These are phyloP conservation scores for Magnolia kwangsiensis DNA, from an alignment of 164 flowering plant genomes.

Conservation along the genomic window DNA sequence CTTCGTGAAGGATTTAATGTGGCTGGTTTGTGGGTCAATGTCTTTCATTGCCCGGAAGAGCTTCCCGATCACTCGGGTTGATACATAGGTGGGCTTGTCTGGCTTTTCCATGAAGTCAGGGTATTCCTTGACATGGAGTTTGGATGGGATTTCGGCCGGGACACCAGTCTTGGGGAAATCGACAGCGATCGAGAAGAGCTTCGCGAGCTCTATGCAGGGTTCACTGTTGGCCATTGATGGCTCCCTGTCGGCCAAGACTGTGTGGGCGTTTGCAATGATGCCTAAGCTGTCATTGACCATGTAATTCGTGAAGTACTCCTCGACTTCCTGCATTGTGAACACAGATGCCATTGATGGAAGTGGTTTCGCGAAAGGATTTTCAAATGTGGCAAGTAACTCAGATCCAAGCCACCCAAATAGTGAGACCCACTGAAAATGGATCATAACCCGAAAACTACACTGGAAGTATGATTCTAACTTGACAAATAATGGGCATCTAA, in stretches of 20 bases:
- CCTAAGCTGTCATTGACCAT: conserved; percentile 89
- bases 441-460: no score
- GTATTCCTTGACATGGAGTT: conserved; percentile 49
- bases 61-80: conserved; percentile 33
- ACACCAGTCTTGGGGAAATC: conserved; percentile 88
- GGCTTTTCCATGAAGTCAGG: conserved; percentile 95
- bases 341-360: neutral
- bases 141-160: conserved; percentile 67
- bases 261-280: conserved; percentile 79
- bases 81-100: conserved; percentile 65
- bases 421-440: no score
- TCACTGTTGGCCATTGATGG: conserved; percentile 42
- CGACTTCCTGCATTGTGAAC: conserved; percentile 52
- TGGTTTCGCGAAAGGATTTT: no score
- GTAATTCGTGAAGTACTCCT: conserved; percentile 70
- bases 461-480: no score
- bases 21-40: conserved; percentile 23
- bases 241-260: conserved; percentile 67
- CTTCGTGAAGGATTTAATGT: conserved; percentile 42
- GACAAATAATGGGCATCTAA: no score
- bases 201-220: conserved; percentile 56
- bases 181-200: conserved; percentile 68
- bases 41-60: conserved; percentile 60
- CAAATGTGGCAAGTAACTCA: no score
- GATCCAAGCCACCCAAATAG: no score